Evolutionary conservation across 352 stramenopile species (phyloP).

Genomic region (Globisporangium parvum): DNA sequence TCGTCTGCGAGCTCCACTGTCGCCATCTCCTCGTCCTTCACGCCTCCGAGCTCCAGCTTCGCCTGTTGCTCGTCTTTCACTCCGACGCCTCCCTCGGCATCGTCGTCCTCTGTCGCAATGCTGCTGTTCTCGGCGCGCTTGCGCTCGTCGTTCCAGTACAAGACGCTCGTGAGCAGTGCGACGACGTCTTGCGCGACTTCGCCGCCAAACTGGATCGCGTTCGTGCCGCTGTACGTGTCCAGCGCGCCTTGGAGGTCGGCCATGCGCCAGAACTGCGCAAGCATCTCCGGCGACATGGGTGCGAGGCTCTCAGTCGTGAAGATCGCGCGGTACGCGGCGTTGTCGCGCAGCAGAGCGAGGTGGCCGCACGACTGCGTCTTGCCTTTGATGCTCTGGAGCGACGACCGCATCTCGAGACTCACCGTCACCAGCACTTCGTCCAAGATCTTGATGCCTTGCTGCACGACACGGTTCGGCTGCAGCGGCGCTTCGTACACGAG

Average conservation of each 20-base stretch:
- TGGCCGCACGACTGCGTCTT: constrained; percentile 46
- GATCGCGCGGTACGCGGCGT: constrained; percentile 43
- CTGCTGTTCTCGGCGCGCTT: constrained; percentile 33
- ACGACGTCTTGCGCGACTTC: constrained; percentile 80
- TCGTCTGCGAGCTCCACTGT: too few relatives aligned
- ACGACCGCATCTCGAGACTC: constrained; percentile 54
- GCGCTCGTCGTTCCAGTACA: constrained; percentile 58
- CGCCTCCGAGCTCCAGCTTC: constrained; percentile 1
- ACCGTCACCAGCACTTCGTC: constrained; percentile 80
- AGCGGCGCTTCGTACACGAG: constrained; percentile 64
- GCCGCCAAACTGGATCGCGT: constrained; percentile 70
- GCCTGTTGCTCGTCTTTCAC: not conserved
- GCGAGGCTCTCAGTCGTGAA: constrained; percentile 49
- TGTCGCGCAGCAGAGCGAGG: constrained; percentile 68
- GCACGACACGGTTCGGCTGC: constrained; percentile 73
- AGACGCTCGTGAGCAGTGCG: constrained; percentile 50
- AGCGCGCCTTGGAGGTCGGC: constrained; percentile 78
- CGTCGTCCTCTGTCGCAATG: constrained; percentile 1
- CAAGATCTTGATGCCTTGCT: constrained; percentile 73
- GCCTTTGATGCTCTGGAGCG: constrained; percentile 43
- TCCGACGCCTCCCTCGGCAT: not conserved
- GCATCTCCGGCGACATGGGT: constrained; percentile 44
- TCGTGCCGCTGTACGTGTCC: constrained; percentile 44
- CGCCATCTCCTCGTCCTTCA: too few relatives aligned
- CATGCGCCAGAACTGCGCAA: constrained; percentile 61